Evolutionary conservation across 805 yeast species (phyloP).

Genomic region (Metschnikowia drakensbergensis): DNA sequence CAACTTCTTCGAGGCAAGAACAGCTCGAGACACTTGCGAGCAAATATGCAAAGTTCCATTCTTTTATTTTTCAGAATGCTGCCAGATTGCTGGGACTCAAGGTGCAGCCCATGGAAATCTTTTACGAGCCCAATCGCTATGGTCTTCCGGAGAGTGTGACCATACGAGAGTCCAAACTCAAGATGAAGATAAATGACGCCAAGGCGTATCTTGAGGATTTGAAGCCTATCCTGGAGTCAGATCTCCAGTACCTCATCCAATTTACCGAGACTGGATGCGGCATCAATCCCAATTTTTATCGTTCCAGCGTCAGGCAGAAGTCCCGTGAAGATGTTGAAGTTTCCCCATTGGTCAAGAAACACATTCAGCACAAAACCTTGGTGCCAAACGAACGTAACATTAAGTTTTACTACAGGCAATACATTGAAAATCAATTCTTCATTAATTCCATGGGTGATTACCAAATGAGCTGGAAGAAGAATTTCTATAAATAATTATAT

Average conservation of each 20-base stretch:
- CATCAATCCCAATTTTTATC: slow-evolving; percentile 25
- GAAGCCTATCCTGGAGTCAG: slow-evolving; percentile 22
- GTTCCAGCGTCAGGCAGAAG: slow-evolving; percentile 26
- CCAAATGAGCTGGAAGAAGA: slow-evolving; percentile 23
- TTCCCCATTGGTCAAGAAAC: slow-evolving; percentile 19
- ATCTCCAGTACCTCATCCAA: slow-evolving; percentile 18
- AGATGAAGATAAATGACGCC: slow-evolving; percentile 21
- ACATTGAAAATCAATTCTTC: slow-evolving; percentile 30
- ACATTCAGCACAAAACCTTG: slow-evolving; percentile 22
- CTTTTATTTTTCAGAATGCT: slow-evolving; percentile 21
- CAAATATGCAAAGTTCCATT: slow-evolving; percentile 17
- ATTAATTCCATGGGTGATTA: slow-evolving; percentile 18
- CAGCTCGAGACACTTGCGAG: slow-evolving; percentile 6
- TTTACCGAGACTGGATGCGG: slow-evolving; percentile 13
- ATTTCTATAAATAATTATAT: slow-evolving; percentile 29
- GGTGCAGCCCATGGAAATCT: slow-evolving; percentile 29
- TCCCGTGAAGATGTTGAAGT: slow-evolving; percentile 10
- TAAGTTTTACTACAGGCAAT: slow-evolving; percentile 24
- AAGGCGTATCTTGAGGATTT: slow-evolving; percentile 18
- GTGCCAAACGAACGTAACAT: slow-evolving; percentile 32
- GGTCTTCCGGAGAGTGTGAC: slow-evolving; percentile 32
- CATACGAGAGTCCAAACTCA: slow-evolving; percentile 25
- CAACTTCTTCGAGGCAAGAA: neutral
- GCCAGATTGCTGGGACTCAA: slow-evolving; percentile 22
- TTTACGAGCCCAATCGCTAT: slow-evolving; percentile 27